Evolutionary conservation across 345 rosid genomes (phyloP).

Genomic region (Reutealis trisperma): DNA sequence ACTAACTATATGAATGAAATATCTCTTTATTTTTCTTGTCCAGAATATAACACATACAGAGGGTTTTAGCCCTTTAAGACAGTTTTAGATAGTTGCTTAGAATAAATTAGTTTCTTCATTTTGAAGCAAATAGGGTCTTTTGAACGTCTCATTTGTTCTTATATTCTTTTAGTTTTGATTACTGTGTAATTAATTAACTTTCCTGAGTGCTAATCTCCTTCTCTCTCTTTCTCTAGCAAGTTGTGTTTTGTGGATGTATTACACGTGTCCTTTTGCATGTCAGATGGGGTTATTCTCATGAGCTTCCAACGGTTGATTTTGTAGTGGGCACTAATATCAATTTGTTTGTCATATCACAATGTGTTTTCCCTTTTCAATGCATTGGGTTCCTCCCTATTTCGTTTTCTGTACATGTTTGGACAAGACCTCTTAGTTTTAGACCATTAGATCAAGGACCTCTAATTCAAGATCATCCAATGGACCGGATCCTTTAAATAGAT

Average conservation of each 20-base stretch:
- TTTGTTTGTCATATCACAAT: neutral
- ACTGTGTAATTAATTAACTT: neutral
- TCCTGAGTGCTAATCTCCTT: neutral
- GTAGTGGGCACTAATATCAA: neutral
- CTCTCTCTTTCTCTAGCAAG: neutral
- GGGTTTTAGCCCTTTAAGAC: neutral
- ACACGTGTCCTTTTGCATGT: conserved; percentile 15
- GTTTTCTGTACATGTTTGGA: neutral
- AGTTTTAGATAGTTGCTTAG: neutral
- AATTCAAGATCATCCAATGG: neutral
- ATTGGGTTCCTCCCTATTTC: conserved; percentile 13
- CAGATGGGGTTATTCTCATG: neutral
- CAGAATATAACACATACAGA: neutral
- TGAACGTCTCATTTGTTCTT: neutral
- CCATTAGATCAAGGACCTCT: neutral
- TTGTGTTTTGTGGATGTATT: neutral
- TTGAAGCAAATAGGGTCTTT: neutral
- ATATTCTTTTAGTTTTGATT: too few relatives aligned
- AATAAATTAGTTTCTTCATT: conserved; percentile 13
- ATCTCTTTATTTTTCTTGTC: neutral
- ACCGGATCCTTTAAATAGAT: neutral
- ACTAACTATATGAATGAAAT: too few relatives aligned
- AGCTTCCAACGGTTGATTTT: neutral
- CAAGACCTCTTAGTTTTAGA: neutral
- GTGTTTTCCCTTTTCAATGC: neutral